Base-by-base conservation (phyloP, 2,329 filamentous ascomycete genomes). In the Botrytis deweyae region DNA sequence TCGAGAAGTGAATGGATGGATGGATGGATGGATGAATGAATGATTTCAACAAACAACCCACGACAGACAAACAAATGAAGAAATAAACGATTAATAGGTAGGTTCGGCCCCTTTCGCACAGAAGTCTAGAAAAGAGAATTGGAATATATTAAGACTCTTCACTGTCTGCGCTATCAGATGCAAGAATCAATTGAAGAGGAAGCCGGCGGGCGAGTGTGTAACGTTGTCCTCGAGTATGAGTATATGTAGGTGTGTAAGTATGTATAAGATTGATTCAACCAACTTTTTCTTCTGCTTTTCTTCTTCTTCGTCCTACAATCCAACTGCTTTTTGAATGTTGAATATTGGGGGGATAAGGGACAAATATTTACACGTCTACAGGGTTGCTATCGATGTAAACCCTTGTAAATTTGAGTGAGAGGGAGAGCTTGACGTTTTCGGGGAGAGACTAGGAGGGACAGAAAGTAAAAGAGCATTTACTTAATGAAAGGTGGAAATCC, bases 401-500 rank as follows among this genome's bases (percentile, higher is more conserved):
- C 49, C 65, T 55, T 7, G 44, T 14, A 18, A 29, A n/a, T 22
- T 44, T 55, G 65, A 20, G 44, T 6, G 44, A 38, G 33, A 20
- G 44, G 16, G 33, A n/a, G 33, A 20, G 20, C 33, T 67, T 38
- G 64, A 38, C 44, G 44, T 67, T 67, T 55, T 40, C 9, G 33
- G 18, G 46, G 42, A 29, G 29, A 29, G 29, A 29, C 29, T 29
- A 29, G 29, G 29, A 68, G 33, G 29, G 64, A 18, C 33, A 58
- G 25, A 58, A 58, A 42, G 49, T 68, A 52, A n/a, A 52, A 49
- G n/a, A 58, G n/a, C n/a, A 29, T 58, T 58, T 58, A 33, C 52
- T 58, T 40, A 22, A 68, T 42, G 25, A 68, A 55, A 68, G 49
- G 38, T 42, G 66, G 49, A 68, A 68, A 68, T 68, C 65, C 65